These are phyloP conservation scores for Pichia cactophila DNA, from an alignment of 1,139 yeast genomes.

Conservation along the genomic window DNA sequence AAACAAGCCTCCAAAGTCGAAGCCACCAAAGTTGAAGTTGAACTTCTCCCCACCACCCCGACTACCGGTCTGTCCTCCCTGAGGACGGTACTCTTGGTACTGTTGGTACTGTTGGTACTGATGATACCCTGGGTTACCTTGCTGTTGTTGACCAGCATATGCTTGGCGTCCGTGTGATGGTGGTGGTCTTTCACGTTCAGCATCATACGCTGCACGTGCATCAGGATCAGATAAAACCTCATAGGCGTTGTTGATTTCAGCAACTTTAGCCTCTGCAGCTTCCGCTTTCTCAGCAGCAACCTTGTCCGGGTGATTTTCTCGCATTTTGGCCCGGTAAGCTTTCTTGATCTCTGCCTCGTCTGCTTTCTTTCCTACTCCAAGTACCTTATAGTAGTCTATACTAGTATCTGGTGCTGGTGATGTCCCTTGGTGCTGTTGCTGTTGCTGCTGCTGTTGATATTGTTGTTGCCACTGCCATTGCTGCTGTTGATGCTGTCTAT, in stretches of 20 bases:
- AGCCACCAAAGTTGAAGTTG: conserved; percentile 1
- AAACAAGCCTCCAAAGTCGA: conserved; percentile 11
- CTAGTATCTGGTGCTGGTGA: conserved; percentile 30
- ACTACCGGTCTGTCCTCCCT: neutral
- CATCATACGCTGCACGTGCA: conserved; percentile 44
- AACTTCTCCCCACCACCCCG: neutral
- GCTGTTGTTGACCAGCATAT: too few relatives aligned
- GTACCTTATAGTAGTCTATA: conserved; percentile 73
- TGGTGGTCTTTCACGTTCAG: neutral
- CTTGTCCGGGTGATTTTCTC: conserved; percentile 88
- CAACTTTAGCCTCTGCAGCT: conserved; percentile 64
- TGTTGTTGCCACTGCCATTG: conserved; percentile 41
- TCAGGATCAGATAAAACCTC: conserved; percentile 71
- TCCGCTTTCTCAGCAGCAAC: conserved; percentile 34
- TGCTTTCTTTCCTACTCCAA: conserved; percentile 64
- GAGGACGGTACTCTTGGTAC: neutral
- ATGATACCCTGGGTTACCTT: neutral
- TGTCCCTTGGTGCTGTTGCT: conserved; percentile 28
- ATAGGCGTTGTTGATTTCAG: conserved; percentile 88
- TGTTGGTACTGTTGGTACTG: neutral
- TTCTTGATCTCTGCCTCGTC: conserved; percentile 67
- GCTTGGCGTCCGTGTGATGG: too few relatives aligned
- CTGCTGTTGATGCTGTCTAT: conserved; percentile 44
- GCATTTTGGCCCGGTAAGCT: conserved; percentile 73
- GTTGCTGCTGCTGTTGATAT: conserved; percentile 43